Evolutionary conservation across 495 filamentous ascomycete genomes (phyloP).

Genomic region (Xylaria telfairii): DNA sequence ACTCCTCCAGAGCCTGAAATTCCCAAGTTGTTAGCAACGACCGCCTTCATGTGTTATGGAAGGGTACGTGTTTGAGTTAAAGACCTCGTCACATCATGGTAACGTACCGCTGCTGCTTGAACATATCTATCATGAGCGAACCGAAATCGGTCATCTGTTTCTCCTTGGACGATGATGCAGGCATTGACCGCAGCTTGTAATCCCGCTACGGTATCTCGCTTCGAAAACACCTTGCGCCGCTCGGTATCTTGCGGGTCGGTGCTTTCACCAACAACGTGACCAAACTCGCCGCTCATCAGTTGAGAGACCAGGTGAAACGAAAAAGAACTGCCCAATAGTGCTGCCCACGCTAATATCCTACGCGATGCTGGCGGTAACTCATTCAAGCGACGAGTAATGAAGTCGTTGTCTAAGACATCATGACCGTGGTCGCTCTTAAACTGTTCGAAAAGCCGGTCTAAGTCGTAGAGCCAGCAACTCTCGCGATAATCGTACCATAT

Average conservation of each 20-base stretch:
- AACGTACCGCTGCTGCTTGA: conserved; percentile 65
- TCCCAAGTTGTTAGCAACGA: conserved; percentile 11
- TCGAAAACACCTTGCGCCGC: conserved; percentile 35
- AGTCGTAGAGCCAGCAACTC: conserved; percentile 79
- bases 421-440: conserved; percentile 79
- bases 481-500: conserved; percentile 88
- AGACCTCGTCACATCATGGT: conserved; percentile 14
- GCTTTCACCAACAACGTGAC: conserved; percentile 51
- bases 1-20: conserved; percentile 62
- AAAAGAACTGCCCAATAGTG: conserved; percentile 78
- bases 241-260: conserved; percentile 4
- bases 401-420: conserved; percentile 77
- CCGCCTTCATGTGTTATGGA: neutral
- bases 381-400: conserved; percentile 75
- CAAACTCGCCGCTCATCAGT: conserved; percentile 72
- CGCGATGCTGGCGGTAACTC: conserved; percentile 75
- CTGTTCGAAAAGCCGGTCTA: conserved; percentile 81
- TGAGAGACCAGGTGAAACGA: conserved; percentile 81
- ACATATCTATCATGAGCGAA: conserved; percentile 87
- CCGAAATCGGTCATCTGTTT: conserved; percentile 75
- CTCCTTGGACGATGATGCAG: conserved; percentile 75
- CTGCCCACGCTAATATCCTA: conserved; percentile 85
- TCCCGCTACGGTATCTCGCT: conserved; percentile 69
- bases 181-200: conserved; percentile 79
- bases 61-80: neutral